These are phyloP conservation scores for Rostrohypoxylon terebratum DNA, from an alignment of 495 filamentous ascomycete genomes.

Conservation along the genomic window DNA sequence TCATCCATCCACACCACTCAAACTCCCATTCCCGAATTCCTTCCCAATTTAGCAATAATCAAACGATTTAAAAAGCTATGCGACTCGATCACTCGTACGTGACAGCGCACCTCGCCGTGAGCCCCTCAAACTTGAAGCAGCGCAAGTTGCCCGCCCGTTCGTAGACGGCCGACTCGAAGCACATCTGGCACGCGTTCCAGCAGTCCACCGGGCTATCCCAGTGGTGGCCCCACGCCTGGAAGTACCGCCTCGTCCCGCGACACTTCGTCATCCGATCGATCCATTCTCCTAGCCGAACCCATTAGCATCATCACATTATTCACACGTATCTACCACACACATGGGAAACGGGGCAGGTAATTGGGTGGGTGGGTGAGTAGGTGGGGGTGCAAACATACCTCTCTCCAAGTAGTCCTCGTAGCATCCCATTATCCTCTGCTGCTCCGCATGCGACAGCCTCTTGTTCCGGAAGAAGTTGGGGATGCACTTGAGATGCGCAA, in stretches of 20 bases:
- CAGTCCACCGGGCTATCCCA: conserved; percentile 12
- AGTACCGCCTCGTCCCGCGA: neutral
- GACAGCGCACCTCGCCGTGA: conserved; percentile 4
- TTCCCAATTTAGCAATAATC: neutral
- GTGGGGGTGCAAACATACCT: neutral
- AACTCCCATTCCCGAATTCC: neutral
- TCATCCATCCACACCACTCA: neutral
- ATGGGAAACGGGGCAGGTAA: neutral
- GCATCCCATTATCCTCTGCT: neutral
- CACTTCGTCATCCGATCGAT: neutral
- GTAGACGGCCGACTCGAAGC: neutral
- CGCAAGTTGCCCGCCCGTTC: neutral
- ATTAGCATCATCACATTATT: neutral
- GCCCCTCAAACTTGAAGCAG: neutral
- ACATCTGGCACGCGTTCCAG: neutral
- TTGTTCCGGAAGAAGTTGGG: neutral
- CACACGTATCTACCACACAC: too few relatives aligned
- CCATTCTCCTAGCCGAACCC: neutral
- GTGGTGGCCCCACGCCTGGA: conserved; percentile 11
- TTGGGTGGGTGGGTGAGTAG: neutral
- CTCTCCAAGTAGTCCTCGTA: neutral
- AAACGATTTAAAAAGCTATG: neutral
- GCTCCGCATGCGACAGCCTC: neutral
- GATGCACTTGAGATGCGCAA: neutral
- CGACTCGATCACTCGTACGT: conserved; percentile 6